Evolutionary conservation across 176 grass and related monocot species (phyloP).

Genomic region (Cymbopogon citratus): DNA sequence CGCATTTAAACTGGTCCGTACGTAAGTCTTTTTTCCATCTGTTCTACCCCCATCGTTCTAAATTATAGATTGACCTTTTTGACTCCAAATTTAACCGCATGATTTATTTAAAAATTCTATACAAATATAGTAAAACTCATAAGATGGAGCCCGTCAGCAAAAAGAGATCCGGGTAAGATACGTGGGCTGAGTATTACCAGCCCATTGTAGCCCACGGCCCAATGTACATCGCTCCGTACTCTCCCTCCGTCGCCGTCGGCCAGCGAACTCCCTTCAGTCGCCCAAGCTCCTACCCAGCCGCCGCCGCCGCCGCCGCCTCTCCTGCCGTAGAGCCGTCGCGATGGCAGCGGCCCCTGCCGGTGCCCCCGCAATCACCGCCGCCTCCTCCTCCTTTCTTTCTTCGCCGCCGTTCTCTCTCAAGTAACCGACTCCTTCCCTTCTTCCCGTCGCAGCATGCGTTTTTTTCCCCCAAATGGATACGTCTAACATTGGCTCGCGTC

Average conservation of each 20-base stretch:
- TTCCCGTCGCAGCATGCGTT: neutral
- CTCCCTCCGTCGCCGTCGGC: neutral
- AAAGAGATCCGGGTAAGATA: too few relatives aligned
- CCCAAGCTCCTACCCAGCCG: too few relatives aligned
- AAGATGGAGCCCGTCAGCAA: too few relatives aligned
- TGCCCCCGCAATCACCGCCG: neutral
- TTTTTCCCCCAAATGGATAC: neutral
- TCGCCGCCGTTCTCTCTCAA: slow-evolving; percentile 11
- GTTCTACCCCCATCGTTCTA: too few relatives aligned
- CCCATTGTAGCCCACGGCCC: neutral
- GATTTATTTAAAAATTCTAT: too few relatives aligned
- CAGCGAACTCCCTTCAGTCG: neutral
- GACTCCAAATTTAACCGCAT: too few relatives aligned
- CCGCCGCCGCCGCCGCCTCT: slow-evolving; percentile 3
- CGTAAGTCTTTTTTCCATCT: too few relatives aligned
- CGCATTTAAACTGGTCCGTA: too few relatives aligned
- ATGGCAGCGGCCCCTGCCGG: slow-evolving; percentile 22
- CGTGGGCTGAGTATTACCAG: too few relatives aligned
- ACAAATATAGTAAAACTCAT: too few relatives aligned
- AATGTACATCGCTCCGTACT: neutral
- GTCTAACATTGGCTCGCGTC: neutral
- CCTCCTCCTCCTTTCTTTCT: neutral
- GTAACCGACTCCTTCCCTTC: neutral
- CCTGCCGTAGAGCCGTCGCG: neutral
- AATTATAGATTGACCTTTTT: too few relatives aligned